These are phyloP conservation scores for Rhodamnia argentea DNA, from an alignment of 345 rosid species.

Conservation along the genomic window DNA sequence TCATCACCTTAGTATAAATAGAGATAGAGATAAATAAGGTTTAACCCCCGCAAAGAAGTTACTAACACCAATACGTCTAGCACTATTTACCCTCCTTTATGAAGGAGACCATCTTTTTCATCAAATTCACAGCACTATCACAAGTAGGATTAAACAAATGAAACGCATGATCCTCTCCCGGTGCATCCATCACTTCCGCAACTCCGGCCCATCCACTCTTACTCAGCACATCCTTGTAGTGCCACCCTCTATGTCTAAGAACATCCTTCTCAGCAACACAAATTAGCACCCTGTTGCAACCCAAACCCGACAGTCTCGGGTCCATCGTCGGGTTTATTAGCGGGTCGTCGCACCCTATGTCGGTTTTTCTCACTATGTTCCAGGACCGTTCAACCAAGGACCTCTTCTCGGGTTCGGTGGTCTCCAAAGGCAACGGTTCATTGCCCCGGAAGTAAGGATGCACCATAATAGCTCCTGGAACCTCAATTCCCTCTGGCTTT, in stretches of 20 bases:
- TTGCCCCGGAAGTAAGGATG: constrained; percentile 27
- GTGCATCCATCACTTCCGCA: constrained; percentile 12
- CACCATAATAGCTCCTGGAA: constrained; percentile 14
- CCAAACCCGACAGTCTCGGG: constrained; percentile 3
- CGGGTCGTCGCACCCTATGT: constrained; percentile 14
- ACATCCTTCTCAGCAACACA: constrained; percentile 28
- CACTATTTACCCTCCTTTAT: background rate
- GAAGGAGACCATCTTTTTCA: constrained; percentile 15
- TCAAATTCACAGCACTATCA: constrained; percentile 11
- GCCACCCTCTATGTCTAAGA: constrained; percentile 8
- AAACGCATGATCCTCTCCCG: constrained; percentile 27
- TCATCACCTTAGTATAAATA: background rate
- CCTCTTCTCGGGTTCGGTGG: background rate
- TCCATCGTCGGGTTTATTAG: constrained; percentile 21
- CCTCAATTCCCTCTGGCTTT: background rate
- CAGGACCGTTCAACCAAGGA: background rate
- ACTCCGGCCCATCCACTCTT: constrained; percentile 18
- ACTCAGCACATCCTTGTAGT: constrained; percentile 17
- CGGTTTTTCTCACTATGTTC: constrained; percentile 10
- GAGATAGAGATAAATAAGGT: background rate
- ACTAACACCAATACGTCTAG: background rate
- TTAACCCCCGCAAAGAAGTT: background rate
- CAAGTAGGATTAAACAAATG: constrained; percentile 17
- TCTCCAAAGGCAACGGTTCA: constrained; percentile 2
- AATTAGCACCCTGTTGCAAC: constrained; percentile 15